Percentiles rank a stretch among this genome's conserved stretches.
phyloP scores from a whole-genome alignment of 2,329 filamentous ascomycete species.

The Pyrenophora seminiperda region DNA sequence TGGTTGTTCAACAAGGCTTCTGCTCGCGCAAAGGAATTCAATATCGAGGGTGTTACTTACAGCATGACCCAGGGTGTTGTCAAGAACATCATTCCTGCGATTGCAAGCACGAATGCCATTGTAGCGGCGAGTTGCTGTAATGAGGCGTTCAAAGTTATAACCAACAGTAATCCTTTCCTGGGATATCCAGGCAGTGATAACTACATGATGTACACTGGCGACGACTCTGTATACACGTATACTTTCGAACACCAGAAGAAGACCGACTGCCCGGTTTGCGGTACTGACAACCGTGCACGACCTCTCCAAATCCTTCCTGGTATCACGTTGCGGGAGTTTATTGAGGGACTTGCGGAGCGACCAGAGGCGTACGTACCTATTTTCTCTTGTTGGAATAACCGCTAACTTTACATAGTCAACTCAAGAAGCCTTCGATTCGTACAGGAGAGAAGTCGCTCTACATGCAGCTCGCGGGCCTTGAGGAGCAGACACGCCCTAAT shows the following conservation, averaged over 20 bases:
- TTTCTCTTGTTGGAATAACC: not conserved
- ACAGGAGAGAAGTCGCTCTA: constrained; percentile 84
- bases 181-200: constrained; percentile 72
- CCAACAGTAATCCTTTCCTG: constrained; percentile 77
- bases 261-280: constrained; percentile 92
- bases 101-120: constrained; percentile 96
- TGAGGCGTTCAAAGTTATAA: constrained; percentile 93
- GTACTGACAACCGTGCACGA: constrained; percentile 69
- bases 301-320: constrained; percentile 73
- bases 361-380: constrained; percentile 68
- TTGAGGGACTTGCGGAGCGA: constrained; percentile 79
- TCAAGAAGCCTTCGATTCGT: constrained; percentile 90
- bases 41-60: constrained; percentile 91
- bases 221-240: constrained; percentile 95
- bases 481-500: constrained; percentile 84
- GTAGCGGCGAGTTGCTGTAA: constrained; percentile 96
- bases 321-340: constrained; percentile 78
- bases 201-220: constrained; percentile 99
- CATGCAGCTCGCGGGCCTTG: constrained; percentile 83
- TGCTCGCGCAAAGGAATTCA: constrained; percentile 81
- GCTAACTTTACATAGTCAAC: constrained; percentile 58
- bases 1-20: constrained; percentile 92
- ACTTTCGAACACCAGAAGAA: constrained; percentile 96
- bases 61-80: constrained; percentile 95
- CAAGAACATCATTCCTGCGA: constrained; percentile 99